These are phyloP conservation scores for Hortaea werneckii DNA, from an alignment of 2,329 filamentous ascomycete genomes.

Conservation along the genomic window DNA sequence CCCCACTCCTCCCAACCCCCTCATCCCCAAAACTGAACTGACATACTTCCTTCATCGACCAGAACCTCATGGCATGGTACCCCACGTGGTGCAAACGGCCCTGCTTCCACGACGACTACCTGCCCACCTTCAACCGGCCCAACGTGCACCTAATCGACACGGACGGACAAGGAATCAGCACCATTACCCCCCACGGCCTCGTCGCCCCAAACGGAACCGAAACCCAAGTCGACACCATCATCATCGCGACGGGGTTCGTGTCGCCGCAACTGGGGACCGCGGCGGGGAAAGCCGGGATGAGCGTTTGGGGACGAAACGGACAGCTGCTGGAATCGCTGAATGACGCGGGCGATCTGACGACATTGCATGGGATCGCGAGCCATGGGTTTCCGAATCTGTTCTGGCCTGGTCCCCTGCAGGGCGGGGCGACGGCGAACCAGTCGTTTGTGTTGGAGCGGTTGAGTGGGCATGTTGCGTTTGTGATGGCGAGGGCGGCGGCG, in stretches of 20 bases:
- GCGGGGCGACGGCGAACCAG: conserved; percentile 30
- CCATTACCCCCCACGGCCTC: conserved; percentile 33
- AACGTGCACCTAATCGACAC: conserved; percentile 54
- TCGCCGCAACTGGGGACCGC: conserved; percentile 17
- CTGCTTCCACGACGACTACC: conserved; percentile 48
- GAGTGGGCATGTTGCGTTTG: conserved; percentile 36
- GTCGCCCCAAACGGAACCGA: conserved; percentile 40
- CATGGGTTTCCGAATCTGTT: conserved; percentile 48
- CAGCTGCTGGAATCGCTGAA: conserved; percentile 34
- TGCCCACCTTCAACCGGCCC: conserved; percentile 47
- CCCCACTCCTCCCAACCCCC: no score
- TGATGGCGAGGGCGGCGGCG: conserved; percentile 27
- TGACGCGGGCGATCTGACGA: conserved; percentile 32
- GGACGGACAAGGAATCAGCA: conserved; percentile 41
- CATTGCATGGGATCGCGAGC: conserved; percentile 43
- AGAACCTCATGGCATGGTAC: conserved; percentile 48
- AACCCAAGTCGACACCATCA: conserved; percentile 39
- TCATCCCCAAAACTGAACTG: no score
- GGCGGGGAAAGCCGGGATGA: conserved; percentile 17
- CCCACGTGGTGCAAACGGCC: conserved; percentile 54
- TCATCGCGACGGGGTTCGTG: conserved; percentile 36
- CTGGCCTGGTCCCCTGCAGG: conserved; percentile 37
- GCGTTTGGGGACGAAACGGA: conserved; percentile 33
- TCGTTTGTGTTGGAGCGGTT: conserved; percentile 28
- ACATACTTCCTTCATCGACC: no score